These are phyloP conservation scores for Trypanosoma rangeli DNA, from an alignment of 208 protist species.

Conservation along the genomic window DNA sequence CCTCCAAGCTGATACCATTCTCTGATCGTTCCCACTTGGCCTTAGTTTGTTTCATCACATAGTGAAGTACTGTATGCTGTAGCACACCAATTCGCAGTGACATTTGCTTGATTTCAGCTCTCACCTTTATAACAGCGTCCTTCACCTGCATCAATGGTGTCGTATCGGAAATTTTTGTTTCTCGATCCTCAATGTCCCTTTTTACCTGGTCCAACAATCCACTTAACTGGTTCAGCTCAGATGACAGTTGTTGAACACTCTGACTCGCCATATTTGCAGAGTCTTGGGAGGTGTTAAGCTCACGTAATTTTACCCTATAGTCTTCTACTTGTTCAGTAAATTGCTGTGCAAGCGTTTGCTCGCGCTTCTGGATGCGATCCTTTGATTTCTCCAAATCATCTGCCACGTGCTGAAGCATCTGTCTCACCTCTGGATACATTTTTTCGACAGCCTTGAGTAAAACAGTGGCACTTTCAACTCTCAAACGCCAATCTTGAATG, in stretches of 20 bases:
- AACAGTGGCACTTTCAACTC: slow-evolving; percentile 75
- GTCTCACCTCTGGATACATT: slow-evolving; percentile 89
- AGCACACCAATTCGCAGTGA: slow-evolving; percentile 86
- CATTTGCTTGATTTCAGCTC: slow-evolving; percentile 89
- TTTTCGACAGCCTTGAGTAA: slow-evolving; percentile 87
- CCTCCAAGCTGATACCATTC: slow-evolving; percentile 17
- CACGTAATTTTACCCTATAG: slow-evolving; percentile 86
- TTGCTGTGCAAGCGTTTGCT: slow-evolving; percentile 88
- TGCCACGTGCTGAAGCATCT: slow-evolving; percentile 74
- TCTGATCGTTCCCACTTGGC: slow-evolving; percentile 51
- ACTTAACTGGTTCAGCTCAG: slow-evolving; percentile 88
- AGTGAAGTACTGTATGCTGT: slow-evolving; percentile 88
- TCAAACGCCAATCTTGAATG: slow-evolving; percentile 83
- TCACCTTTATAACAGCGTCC: slow-evolving; percentile 82
- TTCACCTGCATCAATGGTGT: slow-evolving; percentile 90
- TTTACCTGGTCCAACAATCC: slow-evolving; percentile 86
- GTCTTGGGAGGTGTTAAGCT: slow-evolving; percentile 81
- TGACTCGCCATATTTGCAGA: slow-evolving; percentile 74
- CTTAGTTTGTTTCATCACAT: slow-evolving; percentile 80
- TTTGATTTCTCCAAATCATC: slow-evolving; percentile 87
- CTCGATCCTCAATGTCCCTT: slow-evolving; percentile 80
- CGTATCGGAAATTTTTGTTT: slow-evolving; percentile 87
- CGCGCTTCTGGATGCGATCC: slow-evolving; percentile 89
- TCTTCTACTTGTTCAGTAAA: slow-evolving; percentile 89
- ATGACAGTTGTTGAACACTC: slow-evolving; percentile 85